Percentiles rank a stretch among this genome's conserved stretches.
Conservation (phyloP, 164 flowering plant species). For the Echeveria elegans region DNA sequence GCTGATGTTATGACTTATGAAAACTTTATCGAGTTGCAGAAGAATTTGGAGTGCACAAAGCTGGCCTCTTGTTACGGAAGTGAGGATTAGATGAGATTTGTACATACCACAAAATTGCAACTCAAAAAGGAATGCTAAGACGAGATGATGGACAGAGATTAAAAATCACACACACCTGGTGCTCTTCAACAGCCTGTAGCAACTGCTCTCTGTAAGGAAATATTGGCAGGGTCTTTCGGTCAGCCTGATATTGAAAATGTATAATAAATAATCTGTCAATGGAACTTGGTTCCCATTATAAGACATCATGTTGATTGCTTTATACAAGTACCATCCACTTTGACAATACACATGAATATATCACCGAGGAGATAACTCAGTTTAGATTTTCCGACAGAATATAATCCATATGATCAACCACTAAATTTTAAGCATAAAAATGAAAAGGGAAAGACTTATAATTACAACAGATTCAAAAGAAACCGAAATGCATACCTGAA, state of each 20-base stretch:
- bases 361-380: not conserved
- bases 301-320: not conserved
- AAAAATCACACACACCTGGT: constrained; percentile 44
- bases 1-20: too few species aligned
- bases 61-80: not conserved
- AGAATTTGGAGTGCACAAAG: not conserved
- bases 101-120: not conserved
- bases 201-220: constrained; percentile 70
- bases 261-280: not conserved
- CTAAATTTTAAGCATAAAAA: not conserved
- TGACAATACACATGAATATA: not conserved
- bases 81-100: not conserved
- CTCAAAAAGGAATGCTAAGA: not conserved
- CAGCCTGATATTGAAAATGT: constrained; percentile 48
- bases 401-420: not conserved
- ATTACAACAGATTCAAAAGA: not conserved
- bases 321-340: not conserved
- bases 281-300: not conserved
- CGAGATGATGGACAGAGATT: not conserved
- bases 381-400: not conserved
- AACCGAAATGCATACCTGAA: constrained; percentile 43
- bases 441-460: not conserved
- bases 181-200: constrained; percentile 65
- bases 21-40: not conserved
- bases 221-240: constrained; percentile 76